Base-by-base conservation (phyloP, 768 basidiomycete genomes). In the Xanthoconium stramineum region DNA sequence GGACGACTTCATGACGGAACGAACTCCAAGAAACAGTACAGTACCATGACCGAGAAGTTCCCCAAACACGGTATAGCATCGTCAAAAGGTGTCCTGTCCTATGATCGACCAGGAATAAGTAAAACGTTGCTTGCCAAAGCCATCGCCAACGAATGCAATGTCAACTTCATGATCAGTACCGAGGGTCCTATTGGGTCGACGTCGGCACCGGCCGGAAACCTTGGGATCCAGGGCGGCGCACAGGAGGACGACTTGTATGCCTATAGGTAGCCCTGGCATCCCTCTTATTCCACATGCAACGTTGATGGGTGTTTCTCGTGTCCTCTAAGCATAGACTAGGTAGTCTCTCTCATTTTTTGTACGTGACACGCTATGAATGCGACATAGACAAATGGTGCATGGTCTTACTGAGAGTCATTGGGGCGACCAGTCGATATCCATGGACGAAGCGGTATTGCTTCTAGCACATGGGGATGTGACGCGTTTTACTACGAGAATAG, bases 41-140 rank as follows among this genome's bases (percentile, higher is more conserved):
- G 71, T 99, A 99, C 80, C 97, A 96, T 50, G 97, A 98, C 74
- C 58, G 97, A 99, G 73, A 99, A 99, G 80, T 99, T 98, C 94
- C 81, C 98, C 88, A 99, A 99, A 80, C 98, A 99, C 68, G 97
- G 97, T 64, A 98, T 99, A 95, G 94, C 93, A 29, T 96, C 97
- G 6, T 96, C 94, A 35, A 98, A 98, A 80, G 97, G 97, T 85
- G 97, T 99, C 45, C 76, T 99, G 67, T 99, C 98, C 84, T 98
- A 98, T 73, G 97, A 97, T 44, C 97, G 97, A 71, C 97, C 97
- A 63, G 97, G 97, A 83, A 99, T 97, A 60, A 97, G 97, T 90
- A 99, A 99, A 80, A 99, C 97, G 20, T 71, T 99, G 65, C 83
- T 99, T 53, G 97, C 97, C 53, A 99, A 98, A 78, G 97, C 97